Evolutionary conservation across 106 monocot species (phyloP).

Genomic region (Posidonia australis): DNA sequence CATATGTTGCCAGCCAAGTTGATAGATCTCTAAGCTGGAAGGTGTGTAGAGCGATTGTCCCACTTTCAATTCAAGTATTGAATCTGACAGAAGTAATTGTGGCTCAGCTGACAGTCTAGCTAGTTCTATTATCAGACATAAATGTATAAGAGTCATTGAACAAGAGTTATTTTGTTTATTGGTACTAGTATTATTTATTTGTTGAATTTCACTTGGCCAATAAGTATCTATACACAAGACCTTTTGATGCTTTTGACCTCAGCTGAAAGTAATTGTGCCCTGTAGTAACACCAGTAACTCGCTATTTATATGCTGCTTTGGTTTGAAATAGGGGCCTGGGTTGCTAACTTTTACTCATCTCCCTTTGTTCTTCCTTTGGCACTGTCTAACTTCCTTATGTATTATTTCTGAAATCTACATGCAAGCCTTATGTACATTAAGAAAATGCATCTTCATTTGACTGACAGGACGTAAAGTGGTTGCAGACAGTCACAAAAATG

Average conservation of each 20-base stretch:
- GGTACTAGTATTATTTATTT: too few species aligned
- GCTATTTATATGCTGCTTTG: too few species aligned
- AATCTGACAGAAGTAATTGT: background rate
- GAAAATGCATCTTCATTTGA: background rate
- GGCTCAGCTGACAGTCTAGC: background rate
- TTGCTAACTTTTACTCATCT: too few species aligned
- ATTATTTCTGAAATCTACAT: background rate
- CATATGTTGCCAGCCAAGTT: slow-evolving; percentile 45
- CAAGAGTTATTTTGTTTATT: too few species aligned
- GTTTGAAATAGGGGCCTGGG: too few species aligned
- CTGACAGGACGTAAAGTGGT: slow-evolving; percentile 25
- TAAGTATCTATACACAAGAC: too few species aligned
- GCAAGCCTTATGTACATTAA: background rate
- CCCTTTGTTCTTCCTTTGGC: background rate
- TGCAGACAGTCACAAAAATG: slow-evolving; percentile 21
- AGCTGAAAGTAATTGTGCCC: too few species aligned
- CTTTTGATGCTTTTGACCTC: too few species aligned
- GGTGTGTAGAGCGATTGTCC: slow-evolving; percentile 18
- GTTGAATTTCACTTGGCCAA: too few species aligned
- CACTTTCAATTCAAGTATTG: background rate
- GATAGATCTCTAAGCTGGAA: slow-evolving; percentile 62
- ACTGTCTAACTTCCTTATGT: background rate
- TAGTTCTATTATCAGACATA: background rate
- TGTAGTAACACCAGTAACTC: too few species aligned
- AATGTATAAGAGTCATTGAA: too few species aligned